Base-by-base conservation (phyloP, 768 basidiomycete species). In the Pisolithus sp. region DNA sequence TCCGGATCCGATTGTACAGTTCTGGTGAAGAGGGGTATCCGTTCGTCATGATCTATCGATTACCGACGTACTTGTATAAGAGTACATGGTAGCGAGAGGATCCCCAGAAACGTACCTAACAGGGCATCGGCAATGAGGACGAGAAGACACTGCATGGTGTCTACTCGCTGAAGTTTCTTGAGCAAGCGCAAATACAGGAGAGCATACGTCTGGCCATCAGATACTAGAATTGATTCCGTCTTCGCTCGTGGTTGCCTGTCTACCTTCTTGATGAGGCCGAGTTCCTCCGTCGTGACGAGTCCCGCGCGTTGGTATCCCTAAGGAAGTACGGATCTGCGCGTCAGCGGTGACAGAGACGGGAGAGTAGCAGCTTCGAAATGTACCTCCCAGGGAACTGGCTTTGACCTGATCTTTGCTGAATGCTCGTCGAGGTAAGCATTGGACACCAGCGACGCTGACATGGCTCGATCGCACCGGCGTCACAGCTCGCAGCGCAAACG, bases 301-400 rank as follows among this genome's bases (percentile, higher is more conserved):
- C 85, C 91, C 42, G 92, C 93, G 58, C 95, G 85, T 72, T 96
- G 93, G 73, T 97, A 96, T 54, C 89, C 93, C 93, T 97, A 26
- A 26, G 59, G 59, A 46, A 36, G 46, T 30, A 47, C 53, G 62
- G 42, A 67, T 62, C 4, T 48, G 48, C 38, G 17, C 30, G 4
- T 15, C 10, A 28, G 3, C 13, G 40, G 18, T 17, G 9, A 5
- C 7, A 17, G 1, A 5, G 20, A 21, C 12, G 18, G 2, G 34
- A 13, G 43, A 30, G 17, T 17, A 1, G 24, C 12, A 26, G 8
- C 1, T 47, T 5, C 3, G 9, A 13, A 5, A 40, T 74, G 53
- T 52, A 95, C 95, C 85, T 96, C 93, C 95, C 95, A 98, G 57
- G 93, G 93, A 9, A 96, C 91, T 1, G 86, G 84, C 68, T 94